These are phyloP conservation scores for Sporothrix inflata DNA, from an alignment of 2,329 filamentous ascomycete genomes.

Conservation along the genomic window DNA sequence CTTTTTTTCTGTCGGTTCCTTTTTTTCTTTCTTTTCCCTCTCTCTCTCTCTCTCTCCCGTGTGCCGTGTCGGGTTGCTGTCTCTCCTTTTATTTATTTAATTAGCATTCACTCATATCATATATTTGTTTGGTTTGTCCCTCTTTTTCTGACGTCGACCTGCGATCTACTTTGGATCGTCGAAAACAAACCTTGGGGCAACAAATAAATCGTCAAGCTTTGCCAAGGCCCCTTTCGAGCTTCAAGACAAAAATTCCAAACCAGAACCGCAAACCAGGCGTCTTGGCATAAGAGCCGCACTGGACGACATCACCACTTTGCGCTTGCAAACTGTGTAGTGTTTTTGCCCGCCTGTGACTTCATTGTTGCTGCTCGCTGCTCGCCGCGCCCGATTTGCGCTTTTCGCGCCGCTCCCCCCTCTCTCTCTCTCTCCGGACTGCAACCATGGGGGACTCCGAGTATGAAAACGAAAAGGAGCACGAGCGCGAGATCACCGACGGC, in stretches of 20 bases:
- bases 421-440: background rate
- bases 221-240: background rate
- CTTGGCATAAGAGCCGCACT: conserved; percentile 1
- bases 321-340: background rate
- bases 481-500: conserved; percentile 31
- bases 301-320: background rate
- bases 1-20: background rate
- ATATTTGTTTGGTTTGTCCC: background rate
- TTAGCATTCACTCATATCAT: background rate
- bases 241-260: background rate
- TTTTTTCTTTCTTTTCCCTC: background rate
- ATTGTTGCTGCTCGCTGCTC: background rate
- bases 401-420: background rate
- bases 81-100: background rate
- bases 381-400: background rate
- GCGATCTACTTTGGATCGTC: background rate
- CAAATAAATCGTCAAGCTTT: background rate
- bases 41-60: background rate
- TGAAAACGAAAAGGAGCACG: conserved; percentile 33
- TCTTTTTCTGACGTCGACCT: background rate
- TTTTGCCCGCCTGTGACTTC: background rate
- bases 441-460: conserved; percentile 30
- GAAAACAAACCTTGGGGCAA: background rate
- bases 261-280: background rate
- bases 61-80: background rate